Evolutionary conservation across 768 basidiomycete species (phyloP), one percentile per base, ranked within the genome.

Genomic region (Leccinum subtestaceum): DNA sequence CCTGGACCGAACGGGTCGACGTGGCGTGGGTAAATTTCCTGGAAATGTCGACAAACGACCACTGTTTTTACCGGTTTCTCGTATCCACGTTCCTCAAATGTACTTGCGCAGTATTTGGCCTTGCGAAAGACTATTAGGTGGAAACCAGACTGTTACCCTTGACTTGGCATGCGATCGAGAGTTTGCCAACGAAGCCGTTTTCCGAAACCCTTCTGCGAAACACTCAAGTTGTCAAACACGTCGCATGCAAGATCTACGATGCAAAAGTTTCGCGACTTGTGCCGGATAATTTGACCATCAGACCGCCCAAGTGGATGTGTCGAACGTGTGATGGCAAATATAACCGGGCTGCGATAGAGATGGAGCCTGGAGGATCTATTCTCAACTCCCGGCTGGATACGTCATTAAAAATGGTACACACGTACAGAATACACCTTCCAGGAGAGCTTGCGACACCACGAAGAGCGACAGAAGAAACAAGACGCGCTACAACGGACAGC

Each of bases 91-190:
- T 96, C 61, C 77, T 92, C 76, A 98, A 98, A 72, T 89, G 87
- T 60, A 75, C 83, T 7, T 95, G 91, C 65, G 93, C 93, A 2
- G 84, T 91, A 1, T 88, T 96, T 65, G 79, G 78, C 0, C 81
- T 98, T 17, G 85, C 89, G 12, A 85, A 80, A 66, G 91, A 95
- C 21, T 87, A 87, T 62, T 81, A 83, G 23, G 85, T 93, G 59
- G 95, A 99, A 69, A 83, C 96, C 13, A 92, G 93, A 17, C 76
- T 98, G 93, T 34, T 98, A 88, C 70, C 76, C 82, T 99, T 55
- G 95, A 98, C 61, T 77, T 97, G 47, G 83, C 95, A 40, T 86
- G 88, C 11, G 80, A 95, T 38, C 84, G 87, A 52, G 94, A 97
- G 72, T 98, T 96, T 67, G 86, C 93, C 7, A 76, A 77, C 54